These are phyloP conservation scores for Hirsutella minnesotensis DNA, from an alignment of 2,329 filamentous ascomycete species.

Conservation along the genomic window DNA sequence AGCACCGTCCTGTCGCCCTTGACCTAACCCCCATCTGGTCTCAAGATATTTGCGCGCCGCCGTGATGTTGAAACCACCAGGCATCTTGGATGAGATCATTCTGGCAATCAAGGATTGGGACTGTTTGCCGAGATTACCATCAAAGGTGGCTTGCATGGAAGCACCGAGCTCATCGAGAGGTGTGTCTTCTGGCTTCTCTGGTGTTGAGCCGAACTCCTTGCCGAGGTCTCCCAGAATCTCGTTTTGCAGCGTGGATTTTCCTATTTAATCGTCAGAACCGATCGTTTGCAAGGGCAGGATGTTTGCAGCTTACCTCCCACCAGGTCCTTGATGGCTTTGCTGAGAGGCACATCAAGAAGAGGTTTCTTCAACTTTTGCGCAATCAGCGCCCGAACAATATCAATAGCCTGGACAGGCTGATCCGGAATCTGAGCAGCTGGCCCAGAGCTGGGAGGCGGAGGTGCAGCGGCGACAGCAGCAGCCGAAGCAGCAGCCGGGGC, in stretches of 20 bases:
- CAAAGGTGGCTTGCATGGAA: constrained; percentile 96
- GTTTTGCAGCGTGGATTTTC: constrained; percentile 97
- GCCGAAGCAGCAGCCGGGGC: constrained; percentile 43
- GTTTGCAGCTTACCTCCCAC: constrained; percentile 65
- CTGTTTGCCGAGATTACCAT: constrained; percentile 95
- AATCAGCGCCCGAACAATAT: constrained; percentile 79
- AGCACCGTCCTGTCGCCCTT: constrained; percentile 83
- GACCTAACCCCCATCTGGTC: constrained; percentile 77
- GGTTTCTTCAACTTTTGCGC: constrained; percentile 98
- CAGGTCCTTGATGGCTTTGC: constrained; percentile 96
- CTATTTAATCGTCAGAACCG: constrained; percentile 31
- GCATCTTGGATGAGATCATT: constrained; percentile 98
- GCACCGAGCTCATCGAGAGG: constrained; percentile 91
- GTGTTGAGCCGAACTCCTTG: constrained; percentile 96
- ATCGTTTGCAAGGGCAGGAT: too few relatives aligned
- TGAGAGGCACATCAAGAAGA: constrained; percentile 75
- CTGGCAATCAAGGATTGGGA: constrained; percentile 87
- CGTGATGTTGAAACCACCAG: constrained; percentile 98
- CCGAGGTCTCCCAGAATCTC: constrained; percentile 95
- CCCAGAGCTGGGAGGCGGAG: constrained; percentile 61
- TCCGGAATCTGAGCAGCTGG: constrained; percentile 82
- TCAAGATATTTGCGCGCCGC: constrained; percentile 90
- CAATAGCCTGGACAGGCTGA: constrained; percentile 74
- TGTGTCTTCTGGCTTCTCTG: constrained; percentile 96
- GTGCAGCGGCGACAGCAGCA: constrained; percentile 37